These are phyloP conservation scores for Backusella parvicylindrica DNA, from an alignment of 192 early-diverging fungal genomes.

Conservation along the genomic window DNA sequence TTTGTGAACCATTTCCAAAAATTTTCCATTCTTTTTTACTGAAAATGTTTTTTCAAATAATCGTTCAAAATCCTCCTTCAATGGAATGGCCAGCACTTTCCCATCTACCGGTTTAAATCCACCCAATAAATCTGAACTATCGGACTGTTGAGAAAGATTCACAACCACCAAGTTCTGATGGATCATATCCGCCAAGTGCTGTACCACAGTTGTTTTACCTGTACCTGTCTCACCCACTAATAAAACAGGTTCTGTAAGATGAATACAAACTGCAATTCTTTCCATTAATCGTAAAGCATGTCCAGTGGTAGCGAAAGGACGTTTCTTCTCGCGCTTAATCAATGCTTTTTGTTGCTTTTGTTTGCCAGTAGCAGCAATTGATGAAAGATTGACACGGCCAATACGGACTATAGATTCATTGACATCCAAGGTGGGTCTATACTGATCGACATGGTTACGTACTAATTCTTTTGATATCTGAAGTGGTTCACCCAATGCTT, in stretches of 20 bases:
- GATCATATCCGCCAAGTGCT: constrained; percentile 81
- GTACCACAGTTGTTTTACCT: constrained; percentile 96
- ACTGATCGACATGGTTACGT: constrained; percentile 65
- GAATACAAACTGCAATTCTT: constrained; percentile 76
- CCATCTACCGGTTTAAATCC: constrained; percentile 97
- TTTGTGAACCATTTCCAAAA: constrained; percentile 76
- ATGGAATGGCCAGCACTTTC: constrained; percentile 67
- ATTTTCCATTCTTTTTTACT: constrained; percentile 79
- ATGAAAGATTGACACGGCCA: constrained; percentile 54
- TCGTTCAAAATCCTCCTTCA: constrained; percentile 82
- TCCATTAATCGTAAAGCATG: constrained; percentile 81
- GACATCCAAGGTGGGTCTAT: constrained; percentile 57
- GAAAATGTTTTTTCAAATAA: constrained; percentile 89
- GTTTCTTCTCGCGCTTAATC: constrained; percentile 30
- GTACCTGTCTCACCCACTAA: constrained; percentile 97
- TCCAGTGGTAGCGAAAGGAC: constrained; percentile 86
- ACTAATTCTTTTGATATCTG: constrained; percentile 65
- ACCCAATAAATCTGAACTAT: constrained; percentile 90
- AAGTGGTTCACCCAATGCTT: constrained; percentile 65
- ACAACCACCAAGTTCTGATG: constrained; percentile 81
- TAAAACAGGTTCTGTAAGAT: constrained; percentile 80
- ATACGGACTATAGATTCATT: constrained; percentile 39
- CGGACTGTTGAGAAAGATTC: constrained; percentile 96
- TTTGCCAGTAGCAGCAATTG: constrained; percentile 28
- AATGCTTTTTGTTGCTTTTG: constrained; percentile 25